A percentile compares a stretch with the other conserved stretches of the same genome.
phyloP scores from a whole-genome alignment of 805 yeast genomes.

The Alloascoidea africana region DNA sequence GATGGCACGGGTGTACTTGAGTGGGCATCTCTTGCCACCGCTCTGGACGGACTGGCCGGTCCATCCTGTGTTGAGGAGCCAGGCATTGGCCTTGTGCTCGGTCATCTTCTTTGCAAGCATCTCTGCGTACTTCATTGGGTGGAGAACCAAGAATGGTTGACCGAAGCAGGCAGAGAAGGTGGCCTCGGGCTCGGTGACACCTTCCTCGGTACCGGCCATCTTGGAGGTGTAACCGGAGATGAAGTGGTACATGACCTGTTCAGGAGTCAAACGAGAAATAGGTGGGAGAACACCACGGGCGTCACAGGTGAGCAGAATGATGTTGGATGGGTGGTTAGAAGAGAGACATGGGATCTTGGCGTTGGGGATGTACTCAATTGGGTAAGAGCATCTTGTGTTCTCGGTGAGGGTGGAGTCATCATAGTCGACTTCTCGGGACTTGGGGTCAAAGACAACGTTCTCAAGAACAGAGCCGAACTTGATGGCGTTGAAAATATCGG shows the following conservation, averaged over 20 bases:
- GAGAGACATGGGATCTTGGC: constrained; percentile 94
- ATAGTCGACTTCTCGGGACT: constrained; percentile 74
- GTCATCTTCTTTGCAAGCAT: constrained; percentile 90
- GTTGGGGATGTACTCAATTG: constrained; percentile 91
- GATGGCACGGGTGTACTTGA: constrained; percentile 94
- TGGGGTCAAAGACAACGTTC: constrained; percentile 76
- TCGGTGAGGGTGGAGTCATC: constrained; percentile 73
- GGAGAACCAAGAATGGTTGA: constrained; percentile 95
- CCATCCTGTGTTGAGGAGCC: constrained; percentile 98
- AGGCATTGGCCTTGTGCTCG: constrained; percentile 79
- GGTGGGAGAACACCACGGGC: constrained; percentile 98
- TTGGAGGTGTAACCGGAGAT: constrained; percentile 97
- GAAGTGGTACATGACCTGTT: constrained; percentile 98
- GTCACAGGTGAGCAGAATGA: constrained; percentile 87
- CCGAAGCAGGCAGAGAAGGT: constrained; percentile 98
- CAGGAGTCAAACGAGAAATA: constrained; percentile 80
- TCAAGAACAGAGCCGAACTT: constrained; percentile 90
- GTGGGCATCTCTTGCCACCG: constrained; percentile 96
- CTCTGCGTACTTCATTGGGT: constrained; percentile 95
- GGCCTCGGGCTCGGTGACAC: constrained; percentile 96
- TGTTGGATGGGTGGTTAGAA: constrained; percentile 81
- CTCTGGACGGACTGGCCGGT: constrained; percentile 82
- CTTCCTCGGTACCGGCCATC: constrained; percentile 99
- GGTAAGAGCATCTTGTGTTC: constrained; percentile 97
- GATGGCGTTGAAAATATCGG: constrained; percentile 92